Conservation (phyloP, 768 basidiomycete species). For the Boletus speciosus region DNA sequence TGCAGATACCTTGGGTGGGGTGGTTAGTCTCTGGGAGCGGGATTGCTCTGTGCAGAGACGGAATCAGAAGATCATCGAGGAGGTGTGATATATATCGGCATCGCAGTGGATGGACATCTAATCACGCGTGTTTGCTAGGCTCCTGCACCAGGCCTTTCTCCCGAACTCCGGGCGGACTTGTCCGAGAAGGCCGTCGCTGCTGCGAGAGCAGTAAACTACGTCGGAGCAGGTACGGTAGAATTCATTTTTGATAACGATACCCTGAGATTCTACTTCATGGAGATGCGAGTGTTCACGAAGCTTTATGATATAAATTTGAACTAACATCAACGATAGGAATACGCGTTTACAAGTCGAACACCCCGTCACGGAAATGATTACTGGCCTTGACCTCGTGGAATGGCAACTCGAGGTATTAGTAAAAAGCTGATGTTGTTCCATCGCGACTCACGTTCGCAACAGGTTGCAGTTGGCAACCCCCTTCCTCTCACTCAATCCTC, state of each 20-base stretch:
- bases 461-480: constrained; percentile 87
- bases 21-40: constrained; percentile 93
- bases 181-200: constrained; percentile 87
- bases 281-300: constrained; percentile 57
- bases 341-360: constrained; percentile 86
- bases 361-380: constrained; percentile 94
- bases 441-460: background rate
- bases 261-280: constrained; percentile 89
- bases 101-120: background rate
- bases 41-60: constrained; percentile 90
- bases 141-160: constrained; percentile 83
- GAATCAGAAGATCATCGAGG: constrained; percentile 95
- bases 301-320: background rate
- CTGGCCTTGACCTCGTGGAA: constrained; percentile 89
- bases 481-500: constrained; percentile 73
- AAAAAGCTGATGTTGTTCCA: background rate
- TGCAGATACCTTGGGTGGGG: constrained; percentile 74
- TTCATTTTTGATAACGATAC: constrained; percentile 96
- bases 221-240: constrained; percentile 92
- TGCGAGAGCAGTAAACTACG: constrained; percentile 88
- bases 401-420: constrained; percentile 80
- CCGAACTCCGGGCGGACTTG: constrained; percentile 75
- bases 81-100: constrained; percentile 40
- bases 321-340: constrained; percentile 49
- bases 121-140: constrained; percentile 46